Evolutionary conservation across 345 rosid species (phyloP), one percentile per base, ranked within the genome.

Genomic region (Eucalyptus virginea): DNA sequence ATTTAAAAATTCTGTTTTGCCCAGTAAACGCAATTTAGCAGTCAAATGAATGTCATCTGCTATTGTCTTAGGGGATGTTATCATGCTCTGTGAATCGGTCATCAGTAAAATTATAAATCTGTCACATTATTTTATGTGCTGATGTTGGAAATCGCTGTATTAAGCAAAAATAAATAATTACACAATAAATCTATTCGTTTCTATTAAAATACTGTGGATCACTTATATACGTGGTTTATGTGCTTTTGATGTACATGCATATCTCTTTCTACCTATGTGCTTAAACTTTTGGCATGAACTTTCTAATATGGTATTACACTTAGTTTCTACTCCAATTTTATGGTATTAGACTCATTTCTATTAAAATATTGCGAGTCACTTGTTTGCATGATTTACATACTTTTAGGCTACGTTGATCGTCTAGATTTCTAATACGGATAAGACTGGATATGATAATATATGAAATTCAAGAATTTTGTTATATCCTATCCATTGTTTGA

Each of bases 361-460:
- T 51, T 51, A 51, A 51, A 51, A 51, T 51, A 51, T 18, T 17
- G 54, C 8, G 4, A 51, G 54, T 51, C 54, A 51, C 54, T 51
- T 6, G 54, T 18, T 51, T 51, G 54, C 23, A 51, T 51, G 21
- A 51, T 17, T 51, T 51, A 17, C 23, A 0, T 51, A 51, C 54
- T 51, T 23, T 17, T 51, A 51, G 54, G 54, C 9, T 51, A 51
- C 1, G 1, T 49, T 49, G 1, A 1, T 49, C 0, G 0, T 49
- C 6, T 49, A 6, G 54, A 17, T 51, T 51, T 51, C 2, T 18
- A 51, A 51, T 51, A 18, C 4, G 4, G 54, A 51, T 50, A 17
- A 50, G 3, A 50, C 8, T 16, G 1, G 21, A 50, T 50, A 50
- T 2, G 54, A 50, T 18, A 51, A 51, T 0, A 51, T 51, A 51